Base-by-base conservation (phyloP, 192 early-diverging fungal genomes). In the Backusella luteola region DNA sequence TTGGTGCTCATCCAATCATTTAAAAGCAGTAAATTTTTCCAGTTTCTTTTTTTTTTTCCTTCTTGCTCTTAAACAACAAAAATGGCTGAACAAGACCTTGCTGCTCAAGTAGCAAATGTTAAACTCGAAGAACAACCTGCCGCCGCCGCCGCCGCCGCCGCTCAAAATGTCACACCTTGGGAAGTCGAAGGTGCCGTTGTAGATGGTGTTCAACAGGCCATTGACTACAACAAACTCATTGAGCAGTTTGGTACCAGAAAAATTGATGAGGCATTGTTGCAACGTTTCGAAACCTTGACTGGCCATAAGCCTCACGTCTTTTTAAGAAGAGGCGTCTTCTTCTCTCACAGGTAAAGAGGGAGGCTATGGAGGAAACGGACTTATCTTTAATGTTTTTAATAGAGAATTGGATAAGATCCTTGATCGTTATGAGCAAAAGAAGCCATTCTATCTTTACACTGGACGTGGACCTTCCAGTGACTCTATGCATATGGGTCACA, bases 361-460 rank as follows among this genome's bases (percentile, higher is more conserved):
- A 1, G 0, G 1, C 42, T 44, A 17, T 34, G 11, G 32, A 32
- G 32, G 32, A 32, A 32, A 32, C 32, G 32, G 2, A 32, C 3
- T 32, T 32, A 32, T 32, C 32, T 32, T 32, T 32, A 32, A 32
- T 32, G 32, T 3, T 32, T 32, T 17, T 4, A 5, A 44, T 70
- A 90, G 93, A 85, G 97, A 99, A 71, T 85, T 99, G 69, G 88
- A 74, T 26, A 78, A 80, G 63, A 95, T 99, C 73, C 88, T 99
- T 49, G 95, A 97, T 85, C 87, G 93, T 56, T 93, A 92, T 86
- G 97, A 99, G 83, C 89, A 96, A 83, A 95, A 95, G 84, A 96
- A 98, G 85, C 97, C 97, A 17, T 99, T 99, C 82, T 99, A 90
- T 80, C 84, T 99, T 70, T 99, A 99, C 88, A 99, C 97, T 49